A percentile compares a stretch with the other conserved stretches of the same genome.
Evolutionary conservation across 1,284 basidiomycete genomes (phyloP).

Genomic region (Irpex rosettiformis): DNA sequence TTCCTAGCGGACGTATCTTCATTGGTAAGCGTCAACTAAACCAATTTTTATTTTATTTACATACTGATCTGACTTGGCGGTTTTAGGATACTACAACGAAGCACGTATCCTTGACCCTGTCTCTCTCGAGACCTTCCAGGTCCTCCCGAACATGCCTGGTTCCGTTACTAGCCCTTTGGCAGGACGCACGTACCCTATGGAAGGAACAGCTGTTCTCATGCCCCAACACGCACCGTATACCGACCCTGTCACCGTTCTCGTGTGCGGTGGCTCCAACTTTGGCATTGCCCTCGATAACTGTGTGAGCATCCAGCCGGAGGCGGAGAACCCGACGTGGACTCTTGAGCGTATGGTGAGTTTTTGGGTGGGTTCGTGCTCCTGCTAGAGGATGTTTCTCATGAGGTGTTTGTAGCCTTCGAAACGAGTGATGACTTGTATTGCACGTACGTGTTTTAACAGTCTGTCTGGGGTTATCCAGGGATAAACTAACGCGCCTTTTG

Average conservation of each 20-base stretch:
- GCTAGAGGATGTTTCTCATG: no score
- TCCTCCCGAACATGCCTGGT: slow-evolving; percentile 70
- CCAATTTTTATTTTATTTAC: neutral
- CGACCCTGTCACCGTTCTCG: slow-evolving; percentile 60
- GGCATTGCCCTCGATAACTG: slow-evolving; percentile 66
- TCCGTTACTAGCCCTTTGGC: slow-evolving; percentile 70
- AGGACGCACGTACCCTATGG: slow-evolving; percentile 76
- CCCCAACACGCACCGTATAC: slow-evolving; percentile 71
- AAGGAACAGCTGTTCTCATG: slow-evolving; percentile 66
- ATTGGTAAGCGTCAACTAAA: slow-evolving; percentile 41
- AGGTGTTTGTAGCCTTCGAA: slow-evolving; percentile 57
- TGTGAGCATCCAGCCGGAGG: slow-evolving; percentile 62
- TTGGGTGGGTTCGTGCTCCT: neutral
- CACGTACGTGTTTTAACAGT: slow-evolving; percentile 17
- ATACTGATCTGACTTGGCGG: neutral
- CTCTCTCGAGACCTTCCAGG: slow-evolving; percentile 55
- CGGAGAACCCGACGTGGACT: slow-evolving; percentile 52
- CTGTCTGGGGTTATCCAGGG: neutral
- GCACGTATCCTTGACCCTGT: slow-evolving; percentile 68
- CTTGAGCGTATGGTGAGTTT: slow-evolving; percentile 70
- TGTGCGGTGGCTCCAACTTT: slow-evolving; percentile 74
- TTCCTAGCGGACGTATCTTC: slow-evolving; percentile 65
- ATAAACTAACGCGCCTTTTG: neutral
- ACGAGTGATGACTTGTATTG: slow-evolving; percentile 72
- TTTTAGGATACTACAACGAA: slow-evolving; percentile 70